Base-by-base conservation (phyloP, 164 flowering plant species). In the Magnolia changhungtana region DNA sequence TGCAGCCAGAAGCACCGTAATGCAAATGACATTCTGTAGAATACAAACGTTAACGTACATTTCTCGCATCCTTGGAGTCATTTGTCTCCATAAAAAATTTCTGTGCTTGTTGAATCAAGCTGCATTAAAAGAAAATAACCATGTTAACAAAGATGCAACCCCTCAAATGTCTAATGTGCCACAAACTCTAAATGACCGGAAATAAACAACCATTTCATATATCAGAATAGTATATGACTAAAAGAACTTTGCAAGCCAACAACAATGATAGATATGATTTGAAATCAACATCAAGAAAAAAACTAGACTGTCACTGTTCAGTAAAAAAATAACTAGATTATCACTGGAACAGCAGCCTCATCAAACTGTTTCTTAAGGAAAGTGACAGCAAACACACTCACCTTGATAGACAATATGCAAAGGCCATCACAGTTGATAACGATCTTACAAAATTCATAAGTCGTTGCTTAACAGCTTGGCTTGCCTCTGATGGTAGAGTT, bases 401-500 rank as follows among this genome's bases (percentile, higher is more conserved):
- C 99, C 98, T 87, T 78, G 99, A 93, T 72, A 96, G 79, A 82
- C 98, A 92, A 81, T 86, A 90, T 6, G 98, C 94, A 72, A 88
- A 85, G 14, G 96, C 92, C 76, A 96, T 83, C 58, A 96, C 97
- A 51, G 98, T 91, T 29, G 99, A 93, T 76, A 96, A 82, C 71
- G 99, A 92, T 80, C 95, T 85, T 18, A 90, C 85, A 84, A 96
- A 93, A 84, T 78, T 86, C 84, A 96, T 58, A 78, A 96, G 84
- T 37, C 98, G 90, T 69, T 84, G 90, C 82, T 96, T 96, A 72
- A 94, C 93, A 84, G 81, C 84, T 85, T 91, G 91, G 77, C 93
- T 85, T 73, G 98, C 89, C 84, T 92, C 96, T 31, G 94, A 80
- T 67, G 91, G 94, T 52, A 94, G 81, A 75, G 85, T 81, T 51